Evolutionary conservation across 176 grass and related monocot species (phyloP).

Genomic region (Rhipidocladum racemiflorum): DNA sequence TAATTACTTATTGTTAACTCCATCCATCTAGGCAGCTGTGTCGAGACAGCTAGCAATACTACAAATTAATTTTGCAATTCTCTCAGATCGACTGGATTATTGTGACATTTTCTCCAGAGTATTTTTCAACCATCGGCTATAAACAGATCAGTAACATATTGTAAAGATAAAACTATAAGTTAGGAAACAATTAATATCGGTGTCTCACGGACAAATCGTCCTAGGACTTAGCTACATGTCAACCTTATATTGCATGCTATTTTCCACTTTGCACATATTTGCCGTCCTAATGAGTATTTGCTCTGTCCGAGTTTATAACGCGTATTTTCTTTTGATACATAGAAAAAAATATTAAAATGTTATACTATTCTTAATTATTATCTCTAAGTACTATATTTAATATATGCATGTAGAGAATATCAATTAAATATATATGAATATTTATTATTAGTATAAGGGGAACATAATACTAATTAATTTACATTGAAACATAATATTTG

Average conservation of each 20-base stretch:
- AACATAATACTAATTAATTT: too few relatives aligned
- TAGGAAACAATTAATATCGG: background rate
- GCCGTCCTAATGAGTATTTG: background rate
- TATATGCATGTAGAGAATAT: too few relatives aligned
- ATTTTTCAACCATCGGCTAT: background rate
- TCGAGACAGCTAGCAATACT: conserved; percentile 4
- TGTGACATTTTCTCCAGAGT: background rate
- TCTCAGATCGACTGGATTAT: background rate
- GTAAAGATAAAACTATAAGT: background rate
- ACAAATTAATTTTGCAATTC: background rate
- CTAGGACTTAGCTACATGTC: background rate
- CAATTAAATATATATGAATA: too few relatives aligned
- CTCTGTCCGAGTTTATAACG: too few relatives aligned
- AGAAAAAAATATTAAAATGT: too few relatives aligned
- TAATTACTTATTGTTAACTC: conserved; percentile 40
- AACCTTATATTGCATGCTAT: background rate
- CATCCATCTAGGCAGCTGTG: conserved; percentile 23
- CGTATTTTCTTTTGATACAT: too few relatives aligned
- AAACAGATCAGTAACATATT: background rate
- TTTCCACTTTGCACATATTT: background rate
- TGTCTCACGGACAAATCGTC: background rate
- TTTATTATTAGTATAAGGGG: too few relatives aligned
- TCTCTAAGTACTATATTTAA: too few relatives aligned
- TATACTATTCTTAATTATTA: too few relatives aligned
- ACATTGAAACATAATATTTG: too few relatives aligned